Base-by-base conservation (phyloP, 163 green algal genomes). In the Dunaliella salina region DNA sequence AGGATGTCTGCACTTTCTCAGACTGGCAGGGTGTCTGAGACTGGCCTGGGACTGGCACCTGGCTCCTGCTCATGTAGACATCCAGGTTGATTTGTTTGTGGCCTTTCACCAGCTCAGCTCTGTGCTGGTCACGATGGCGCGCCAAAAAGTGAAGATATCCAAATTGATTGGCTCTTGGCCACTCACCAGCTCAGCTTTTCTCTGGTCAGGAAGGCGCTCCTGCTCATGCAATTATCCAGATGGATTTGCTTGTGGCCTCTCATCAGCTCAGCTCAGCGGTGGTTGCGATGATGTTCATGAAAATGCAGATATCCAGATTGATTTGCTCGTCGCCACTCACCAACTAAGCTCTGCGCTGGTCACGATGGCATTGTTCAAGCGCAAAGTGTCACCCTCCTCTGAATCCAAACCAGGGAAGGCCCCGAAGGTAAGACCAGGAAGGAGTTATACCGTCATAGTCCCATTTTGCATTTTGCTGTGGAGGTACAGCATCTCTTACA, bases 51-150 rank as follows among this genome's bases (percentile, higher is more conserved):
- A 50, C 40, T 50, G 8, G 40, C 40, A 50, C 40, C 40, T 50
- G 40, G 3, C 8, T 50, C 40, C 40, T 50, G 40, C 40, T 8
- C 40, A 50, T 8, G 40, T 8, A 50, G 40, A 50, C 40, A 8
- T 96, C 18, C 85, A 93, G 5, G 85, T 98, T 71, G 82, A 89
- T n/a, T 91, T 93, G 33, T 82, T 95, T 81, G 81, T 94, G 8
- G 88, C 87, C 20, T 87, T 86, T 33, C 78, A 86, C 90, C 80
- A 86, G 80, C 82, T 82, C 5, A 82, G 45, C 33, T 26, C 32
- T 30, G 79, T 33, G 15, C 32, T 82, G 81, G 85, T 81, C 40
- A 86, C 85, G 17, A 40, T 85, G n/a, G 34, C 83, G n/a, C n/a
- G n/a, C n/a, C n/a, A n/a, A n/a, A n/a, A n/a, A n/a, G n/a, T n/a